phyloP scores from a whole-genome alignment of 139 green algal species.

The Spirogloea muscicola region DNA sequence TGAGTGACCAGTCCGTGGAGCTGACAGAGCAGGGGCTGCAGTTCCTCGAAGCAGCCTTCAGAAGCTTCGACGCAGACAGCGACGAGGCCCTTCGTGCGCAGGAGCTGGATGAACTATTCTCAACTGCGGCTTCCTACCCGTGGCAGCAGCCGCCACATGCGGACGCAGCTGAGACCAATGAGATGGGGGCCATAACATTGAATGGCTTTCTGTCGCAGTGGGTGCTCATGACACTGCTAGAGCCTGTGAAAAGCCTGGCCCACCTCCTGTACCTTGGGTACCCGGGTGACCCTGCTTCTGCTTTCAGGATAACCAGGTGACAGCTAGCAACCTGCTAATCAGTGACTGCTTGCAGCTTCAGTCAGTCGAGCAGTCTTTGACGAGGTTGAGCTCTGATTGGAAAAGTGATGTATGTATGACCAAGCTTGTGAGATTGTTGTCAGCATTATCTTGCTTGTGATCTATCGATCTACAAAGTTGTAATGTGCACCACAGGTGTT shows the following conservation, averaged over 20 bases:
- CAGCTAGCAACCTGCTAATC: too few relatives aligned
- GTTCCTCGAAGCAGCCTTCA: slow-evolving; percentile 14
- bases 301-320: too few relatives aligned
- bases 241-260: neutral
- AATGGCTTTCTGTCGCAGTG: slow-evolving; percentile 28
- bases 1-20: slow-evolving; percentile 34
- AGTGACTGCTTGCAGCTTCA: too few relatives aligned
- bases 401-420: too few relatives aligned
- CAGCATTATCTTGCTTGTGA: too few relatives aligned
- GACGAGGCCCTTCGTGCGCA: slow-evolving; percentile 6
- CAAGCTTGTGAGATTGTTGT: too few relatives aligned
- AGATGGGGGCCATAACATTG: slow-evolving; percentile 6
- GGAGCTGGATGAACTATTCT: slow-evolving; percentile 41
- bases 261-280: slow-evolving; percentile 28
- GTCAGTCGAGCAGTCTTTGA: too few relatives aligned
- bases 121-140: slow-evolving; percentile 16
- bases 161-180: neutral
- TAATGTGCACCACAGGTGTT: too few relatives aligned
- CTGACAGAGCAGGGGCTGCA: slow-evolving; percentile 18
- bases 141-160: slow-evolving; percentile 11
- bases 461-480: too few relatives aligned
- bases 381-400: too few relatives aligned
- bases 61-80: slow-evolving; percentile 22
- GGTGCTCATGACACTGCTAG: slow-evolving; percentile 12
- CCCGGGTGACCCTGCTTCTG: neutral